Base-by-base conservation (phyloP, 139 green algal genomes). In the Auxenochlorella pyrenoidosa region DNA sequence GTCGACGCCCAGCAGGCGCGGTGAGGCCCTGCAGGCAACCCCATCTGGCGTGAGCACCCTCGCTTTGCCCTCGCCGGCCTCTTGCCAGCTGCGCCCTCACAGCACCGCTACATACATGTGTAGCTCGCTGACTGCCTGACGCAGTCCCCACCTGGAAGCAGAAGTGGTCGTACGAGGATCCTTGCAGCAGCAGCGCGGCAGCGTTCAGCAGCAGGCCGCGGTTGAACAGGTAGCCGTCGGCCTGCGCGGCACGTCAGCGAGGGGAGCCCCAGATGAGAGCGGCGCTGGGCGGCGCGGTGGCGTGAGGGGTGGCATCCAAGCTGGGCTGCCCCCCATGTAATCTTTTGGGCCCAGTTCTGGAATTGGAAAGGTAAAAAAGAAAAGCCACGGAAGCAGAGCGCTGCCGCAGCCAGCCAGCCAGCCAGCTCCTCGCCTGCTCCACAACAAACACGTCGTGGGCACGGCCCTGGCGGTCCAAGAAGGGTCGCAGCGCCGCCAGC, bases 161-260 rank as follows among this genome's bases (percentile, higher is more conserved):
- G 73, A 86, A 93, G 77, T 91, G 83, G 60, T 91, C 90, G 54
- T 90, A 90, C 10, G 30, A 60, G 73, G 63, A 86, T 26, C 85
- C 85, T 38, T 72, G 32, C 59, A 91, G 60, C 47, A 91, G 82
- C 82, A 83, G 85, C 19, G 80, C 78, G 3, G 80, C 90, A 22
- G 82, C 88, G 51, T 93, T 93, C 34, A 93, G 85, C 76, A 93
- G 78, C 41, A 79, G 75, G 8, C 90, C 90, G 13, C 90, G 76
- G 32, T 93, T 93, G 85, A 91, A 91, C 16, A 82, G 82, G 24
- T 65, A 72, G 15, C 0, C 8, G 63, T 89, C 85, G 22, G 40
- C 60, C 85, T 88, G 60, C 70, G n/a, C n/a, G n/a, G n/a, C n/a
- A n/a, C n/a, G n/a, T n/a, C n/a, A n/a, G n/a, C n/a, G n/a, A n/a